Percentiles rank a stretch among this genome's conserved stretches.
Evolutionary conservation across 768 basidiomycete species (phyloP).

Genomic region (Candolleomyces eurysporus): DNA sequence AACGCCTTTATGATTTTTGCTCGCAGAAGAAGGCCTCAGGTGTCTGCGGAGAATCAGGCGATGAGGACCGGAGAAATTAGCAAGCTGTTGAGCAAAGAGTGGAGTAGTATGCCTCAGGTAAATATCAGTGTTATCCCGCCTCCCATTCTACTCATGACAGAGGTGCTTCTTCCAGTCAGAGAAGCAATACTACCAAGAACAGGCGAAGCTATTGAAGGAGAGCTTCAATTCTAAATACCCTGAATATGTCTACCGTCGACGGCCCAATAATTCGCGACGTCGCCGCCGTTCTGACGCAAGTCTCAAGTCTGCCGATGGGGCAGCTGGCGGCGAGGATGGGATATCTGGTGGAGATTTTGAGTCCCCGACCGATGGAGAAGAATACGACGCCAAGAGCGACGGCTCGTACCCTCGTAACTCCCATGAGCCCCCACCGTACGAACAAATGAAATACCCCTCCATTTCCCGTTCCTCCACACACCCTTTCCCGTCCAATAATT

Average conservation of each 20-base stretch:
- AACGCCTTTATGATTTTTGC: slow-evolving; percentile 96
- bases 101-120: slow-evolving; percentile 78
- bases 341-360: slow-evolving; percentile 32
- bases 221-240: slow-evolving; percentile 84
- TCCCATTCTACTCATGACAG: background rate
- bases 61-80: slow-evolving; percentile 91
- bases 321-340: slow-evolving; percentile 30
- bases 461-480: slow-evolving; percentile 18
- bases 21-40: slow-evolving; percentile 76
- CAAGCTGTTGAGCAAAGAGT: slow-evolving; percentile 85
- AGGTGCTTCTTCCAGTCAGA: slow-evolving; percentile 47
- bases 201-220: slow-evolving; percentile 83
- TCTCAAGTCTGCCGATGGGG: slow-evolving; percentile 25
- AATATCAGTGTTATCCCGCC: slow-evolving; percentile 20
- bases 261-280: slow-evolving; percentile 84
- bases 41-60: slow-evolving; percentile 82
- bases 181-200: slow-evolving; percentile 86
- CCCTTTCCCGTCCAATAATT: slow-evolving; percentile 21
- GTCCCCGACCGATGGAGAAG: slow-evolving; percentile 36
- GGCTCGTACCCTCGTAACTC: slow-evolving; percentile 23
- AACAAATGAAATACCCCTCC: slow-evolving; percentile 13
- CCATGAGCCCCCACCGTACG: slow-evolving; percentile 2
- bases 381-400: slow-evolving; percentile 23
- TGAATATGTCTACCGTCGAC: slow-evolving; percentile 85
- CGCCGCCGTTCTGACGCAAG: slow-evolving; percentile 38